Conservation (phyloP, 2,329 filamentous ascomycete genomes). For the Ilyonectria mors-panacis region DNA sequence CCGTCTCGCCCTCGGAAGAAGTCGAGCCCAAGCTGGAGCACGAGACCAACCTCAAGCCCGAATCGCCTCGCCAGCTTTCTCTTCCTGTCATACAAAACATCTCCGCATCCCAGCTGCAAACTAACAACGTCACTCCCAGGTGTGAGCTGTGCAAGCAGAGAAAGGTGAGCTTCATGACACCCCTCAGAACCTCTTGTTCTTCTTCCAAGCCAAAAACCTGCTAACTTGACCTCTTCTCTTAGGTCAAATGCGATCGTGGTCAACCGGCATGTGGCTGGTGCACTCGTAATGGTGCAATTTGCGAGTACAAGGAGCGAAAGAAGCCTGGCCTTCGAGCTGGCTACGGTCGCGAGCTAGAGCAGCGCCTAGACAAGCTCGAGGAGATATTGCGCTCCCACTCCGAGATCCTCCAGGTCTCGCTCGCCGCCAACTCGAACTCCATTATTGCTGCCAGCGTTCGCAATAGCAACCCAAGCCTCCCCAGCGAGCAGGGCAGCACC, state of each 20-base stretch:
- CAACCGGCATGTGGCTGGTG: conserved; percentile 82
- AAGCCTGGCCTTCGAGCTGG: conserved; percentile 76
- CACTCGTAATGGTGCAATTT: conserved; percentile 72
- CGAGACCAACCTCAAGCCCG: conserved; percentile 33
- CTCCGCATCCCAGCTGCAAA: conserved; percentile 40
- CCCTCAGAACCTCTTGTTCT: not conserved
- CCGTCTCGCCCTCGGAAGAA: conserved; percentile 32
- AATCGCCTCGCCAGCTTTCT: conserved; percentile 32
- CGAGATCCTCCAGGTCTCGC: conserved; percentile 74
- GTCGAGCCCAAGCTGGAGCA: conserved; percentile 17
- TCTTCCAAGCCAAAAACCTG: not conserved
- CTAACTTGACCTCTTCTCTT: conserved; percentile 32
- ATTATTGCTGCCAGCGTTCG: conserved; percentile 59
- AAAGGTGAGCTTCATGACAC: conserved; percentile 68
- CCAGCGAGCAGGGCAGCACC: conserved; percentile 71
- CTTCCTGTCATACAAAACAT: conserved; percentile 31
- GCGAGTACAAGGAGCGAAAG: conserved; percentile 79
- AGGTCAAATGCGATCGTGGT: conserved; percentile 83
- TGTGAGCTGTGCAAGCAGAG: conserved; percentile 86
- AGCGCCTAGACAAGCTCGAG: conserved; percentile 79
- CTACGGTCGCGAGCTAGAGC: conserved; percentile 81
- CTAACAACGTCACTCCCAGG: conserved; percentile 62
- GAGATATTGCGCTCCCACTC: conserved; percentile 76
- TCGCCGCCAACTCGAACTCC: conserved; percentile 55
- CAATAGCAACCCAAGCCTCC: conserved; percentile 65